Base-by-base conservation (phyloP, 345 rosid genomes). In the Gynandropsis gynandra region DNA sequence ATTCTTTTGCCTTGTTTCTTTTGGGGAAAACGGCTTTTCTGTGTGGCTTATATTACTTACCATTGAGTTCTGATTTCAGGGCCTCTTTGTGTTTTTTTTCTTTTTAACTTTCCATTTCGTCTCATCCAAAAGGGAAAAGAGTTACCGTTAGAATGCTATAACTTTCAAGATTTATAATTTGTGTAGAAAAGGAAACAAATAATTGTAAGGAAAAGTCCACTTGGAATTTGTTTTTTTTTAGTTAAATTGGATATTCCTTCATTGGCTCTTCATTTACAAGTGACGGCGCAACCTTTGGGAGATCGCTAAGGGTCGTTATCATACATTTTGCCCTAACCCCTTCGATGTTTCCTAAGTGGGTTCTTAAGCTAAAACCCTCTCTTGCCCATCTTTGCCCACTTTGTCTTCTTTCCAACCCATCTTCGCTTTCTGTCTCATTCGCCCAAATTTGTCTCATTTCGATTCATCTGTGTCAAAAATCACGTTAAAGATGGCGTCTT, bases 311-410 rank as follows among this genome's bases (percentile, higher is more conserved):
- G 89, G 40, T 66, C 57, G 7, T 31, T 45, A 58, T 5, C 63
- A 41, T 55, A n/a, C 76, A 80, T 24, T 5, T 24, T 14, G 29
- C 50, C 54, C 70, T 59, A 14, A 39, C 46, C 50, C 70, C 68
- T 64, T 83, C 87, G 96, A 67, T 61, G 74, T 69, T 64, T 73
- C 84, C 93, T 60, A 79, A 66, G 80, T 7, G n/a, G 48, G 29
- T 41, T 60, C 50, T 6, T 52, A 36, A 44, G 45, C 31, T 5
- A 64, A 55, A 13, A 1, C 5, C 5, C 32, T n/a, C 18, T 29
- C 37, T 50, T 56, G 27, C 52, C 47, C 27, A 24, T 34, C 49
- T 63, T 37, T 10, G 9, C 11, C 41, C n/a, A 37, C 41, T 37
- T 13, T 8, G n/a, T 40, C 34, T 15, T 47, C 43, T 17, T 45